phyloP scores from a whole-genome alignment of 331 rosid species.

The Stylosanthes scabra region DNA sequence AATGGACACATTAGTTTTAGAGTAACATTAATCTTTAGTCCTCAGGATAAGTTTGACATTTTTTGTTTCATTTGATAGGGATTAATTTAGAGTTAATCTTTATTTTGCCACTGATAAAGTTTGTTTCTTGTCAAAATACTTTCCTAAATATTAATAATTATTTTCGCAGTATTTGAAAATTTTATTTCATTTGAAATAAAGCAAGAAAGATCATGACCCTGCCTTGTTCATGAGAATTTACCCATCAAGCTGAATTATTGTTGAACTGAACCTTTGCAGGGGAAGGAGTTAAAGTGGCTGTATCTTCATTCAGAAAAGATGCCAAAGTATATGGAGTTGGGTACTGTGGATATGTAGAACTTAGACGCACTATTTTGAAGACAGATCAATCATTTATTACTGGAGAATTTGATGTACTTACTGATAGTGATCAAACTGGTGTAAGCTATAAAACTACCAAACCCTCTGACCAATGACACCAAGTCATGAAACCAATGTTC shows the following conservation, averaged over 20 bases:
- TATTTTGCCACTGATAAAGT: no score
- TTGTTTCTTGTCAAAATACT: no score
- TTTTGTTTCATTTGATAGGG: no score
- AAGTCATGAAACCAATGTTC: constrained; percentile 5
- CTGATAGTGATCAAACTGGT: constrained; percentile 51
- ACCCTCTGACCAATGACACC: not conserved
- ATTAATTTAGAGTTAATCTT: no score
- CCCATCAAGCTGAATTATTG: not conserved
- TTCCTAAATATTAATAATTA: no score
- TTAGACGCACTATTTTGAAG: constrained; percentile 60
- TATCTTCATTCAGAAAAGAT: constrained; percentile 53
- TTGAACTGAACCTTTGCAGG: constrained; percentile 50
- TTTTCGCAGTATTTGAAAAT: no score
- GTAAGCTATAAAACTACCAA: constrained; percentile 34
- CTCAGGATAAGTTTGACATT: no score
- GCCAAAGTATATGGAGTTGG: constrained; percentile 51
- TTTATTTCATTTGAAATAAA: not conserved
- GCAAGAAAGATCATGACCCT: not conserved
- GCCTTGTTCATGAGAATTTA: not conserved
- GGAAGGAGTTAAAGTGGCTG: constrained; percentile 75
- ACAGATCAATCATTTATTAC: constrained; percentile 38
- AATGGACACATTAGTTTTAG: no score
- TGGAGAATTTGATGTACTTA: constrained; percentile 61
- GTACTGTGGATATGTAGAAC: constrained; percentile 76
- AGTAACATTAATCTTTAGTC: no score